Evolutionary conservation across 441 rosid species (phyloP).

Genomic region (Croton laevigatus): DNA sequence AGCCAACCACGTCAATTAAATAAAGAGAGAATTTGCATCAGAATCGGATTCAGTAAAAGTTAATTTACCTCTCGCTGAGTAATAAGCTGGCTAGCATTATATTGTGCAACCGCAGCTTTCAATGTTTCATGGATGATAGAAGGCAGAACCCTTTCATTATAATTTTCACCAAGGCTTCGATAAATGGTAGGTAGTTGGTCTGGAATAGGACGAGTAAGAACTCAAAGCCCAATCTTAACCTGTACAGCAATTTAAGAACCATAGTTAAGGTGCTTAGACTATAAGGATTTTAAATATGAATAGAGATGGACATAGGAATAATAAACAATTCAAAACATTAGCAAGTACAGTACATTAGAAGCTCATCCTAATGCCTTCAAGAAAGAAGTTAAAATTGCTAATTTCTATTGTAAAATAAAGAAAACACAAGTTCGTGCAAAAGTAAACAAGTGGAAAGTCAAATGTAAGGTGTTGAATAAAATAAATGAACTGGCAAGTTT

Average conservation of each 20-base stretch:
- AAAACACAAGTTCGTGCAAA: no score
- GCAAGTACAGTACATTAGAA: background rate
- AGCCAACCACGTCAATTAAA: background rate
- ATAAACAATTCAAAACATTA: background rate
- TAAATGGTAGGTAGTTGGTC: conserved; percentile 66
- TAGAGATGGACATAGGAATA: background rate
- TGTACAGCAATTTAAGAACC: conserved; percentile 22
- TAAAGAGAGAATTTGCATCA: background rate
- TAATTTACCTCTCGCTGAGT: conserved; percentile 87
- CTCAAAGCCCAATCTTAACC: conserved; percentile 95
- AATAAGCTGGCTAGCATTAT: conserved; percentile 93
- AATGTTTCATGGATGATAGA: conserved; percentile 86
- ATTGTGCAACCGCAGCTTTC: conserved; percentile 92
- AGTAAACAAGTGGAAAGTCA: background rate
- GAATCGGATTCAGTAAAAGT: no score
- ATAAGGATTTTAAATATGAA: background rate
- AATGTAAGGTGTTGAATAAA: background rate
- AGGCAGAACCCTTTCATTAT: conserved; percentile 86
- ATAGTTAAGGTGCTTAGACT: background rate
- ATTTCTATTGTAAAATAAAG: background rate
- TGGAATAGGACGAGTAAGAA: conserved; percentile 83
- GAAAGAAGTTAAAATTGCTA: background rate
- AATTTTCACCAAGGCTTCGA: conserved; percentile 79
- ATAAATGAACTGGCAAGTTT: background rate
- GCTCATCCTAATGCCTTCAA: background rate